Conservation (phyloP, 1,139 yeast genomes). For the Chernovozyma aurita region DNA sequence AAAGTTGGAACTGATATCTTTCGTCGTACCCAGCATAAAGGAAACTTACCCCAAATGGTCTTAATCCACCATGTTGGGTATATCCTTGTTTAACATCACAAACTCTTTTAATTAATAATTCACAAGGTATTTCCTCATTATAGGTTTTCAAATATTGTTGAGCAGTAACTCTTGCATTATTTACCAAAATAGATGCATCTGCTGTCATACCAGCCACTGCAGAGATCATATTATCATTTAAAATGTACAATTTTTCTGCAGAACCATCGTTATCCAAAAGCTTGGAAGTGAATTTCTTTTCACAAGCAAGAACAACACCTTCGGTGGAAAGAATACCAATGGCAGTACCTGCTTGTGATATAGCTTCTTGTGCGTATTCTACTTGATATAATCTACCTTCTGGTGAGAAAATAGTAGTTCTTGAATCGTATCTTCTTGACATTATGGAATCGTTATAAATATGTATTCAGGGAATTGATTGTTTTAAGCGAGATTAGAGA, state of each 20-base stretch:
- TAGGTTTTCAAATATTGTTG: constrained; percentile 82
- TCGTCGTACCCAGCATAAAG: constrained; percentile 96
- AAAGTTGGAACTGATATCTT: constrained; percentile 83
- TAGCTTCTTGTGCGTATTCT: constrained; percentile 96
- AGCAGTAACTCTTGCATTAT: constrained; percentile 80
- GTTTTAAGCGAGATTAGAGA: too few relatives aligned
- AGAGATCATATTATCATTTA: constrained; percentile 79
- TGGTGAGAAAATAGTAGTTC: constrained; percentile 98
- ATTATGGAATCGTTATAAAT: too few relatives aligned
- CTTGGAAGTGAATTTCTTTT: constrained; percentile 88
- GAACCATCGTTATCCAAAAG: constrained; percentile 89
- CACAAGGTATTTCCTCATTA: constrained; percentile 90
- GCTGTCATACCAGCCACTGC: constrained; percentile 99
- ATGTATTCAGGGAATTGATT: too few relatives aligned
- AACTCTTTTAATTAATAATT: constrained; percentile 77
- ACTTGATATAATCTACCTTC: constrained; percentile 96
- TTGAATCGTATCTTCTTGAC: constrained; percentile 74
- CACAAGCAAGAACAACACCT: constrained; percentile 96
- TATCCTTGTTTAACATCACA: constrained; percentile 97
- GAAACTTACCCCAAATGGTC: constrained; percentile 97
- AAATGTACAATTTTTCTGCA: constrained; percentile 85
- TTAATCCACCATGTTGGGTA: constrained; percentile 96
- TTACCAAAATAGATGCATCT: constrained; percentile 89
- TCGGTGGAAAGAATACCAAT: constrained; percentile 88
- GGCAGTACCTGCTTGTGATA: constrained; percentile 96